Base-by-base conservation (phyloP, 306 rosid species). In the Senna siamea region DNA sequence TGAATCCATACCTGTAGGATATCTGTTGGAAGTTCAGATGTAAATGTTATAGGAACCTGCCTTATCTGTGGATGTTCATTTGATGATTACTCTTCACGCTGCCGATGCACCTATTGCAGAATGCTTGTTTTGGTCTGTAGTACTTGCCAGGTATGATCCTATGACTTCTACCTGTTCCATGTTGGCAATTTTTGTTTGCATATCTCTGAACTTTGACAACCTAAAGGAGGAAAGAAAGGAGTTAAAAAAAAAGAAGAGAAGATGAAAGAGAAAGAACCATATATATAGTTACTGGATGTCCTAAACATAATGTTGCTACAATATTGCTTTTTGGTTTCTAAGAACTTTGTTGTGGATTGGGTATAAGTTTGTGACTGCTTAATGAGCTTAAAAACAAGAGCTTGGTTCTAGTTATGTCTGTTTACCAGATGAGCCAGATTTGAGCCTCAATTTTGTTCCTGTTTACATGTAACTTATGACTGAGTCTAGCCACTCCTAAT, bases 21-120 rank as follows among this genome's bases (percentile, higher is more conserved):
- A 65, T 84, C 96, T n/a, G 96, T 91, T 76, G 96, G 96, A 80
- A 85, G 97, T 82, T 88, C 89, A 76, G 97, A 85, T 63, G 70
- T 84, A 53, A 82, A 85, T 55, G 76, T 85, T 61, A 20, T 89
- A 46, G 94, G 96, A 19, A 52, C 81, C 74, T 94, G 97, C 80
- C 97, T 94, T 73, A 62, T 77, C 23, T 94, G 98, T 66, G 75
- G 64, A 61, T 44, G 86, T 46, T 81, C 89, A 15, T 91, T 80
- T 88, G 98, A 94, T 69, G 90, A 94, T 83, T 94, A 94, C 74
- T 83, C 94, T 76, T 79, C 90, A 74, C 97, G 98, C 72, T 84
- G 83, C 77, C 88, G 96, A 68, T 91, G 98, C 78, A 54, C 86
- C 65, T 61, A 83, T 60, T 91, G 98, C 81, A 78, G 98, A 79